These are phyloP conservation scores for Solanum peruvianum DNA, from an alignment of 257 asterid genomes.

Conservation along the genomic window DNA sequence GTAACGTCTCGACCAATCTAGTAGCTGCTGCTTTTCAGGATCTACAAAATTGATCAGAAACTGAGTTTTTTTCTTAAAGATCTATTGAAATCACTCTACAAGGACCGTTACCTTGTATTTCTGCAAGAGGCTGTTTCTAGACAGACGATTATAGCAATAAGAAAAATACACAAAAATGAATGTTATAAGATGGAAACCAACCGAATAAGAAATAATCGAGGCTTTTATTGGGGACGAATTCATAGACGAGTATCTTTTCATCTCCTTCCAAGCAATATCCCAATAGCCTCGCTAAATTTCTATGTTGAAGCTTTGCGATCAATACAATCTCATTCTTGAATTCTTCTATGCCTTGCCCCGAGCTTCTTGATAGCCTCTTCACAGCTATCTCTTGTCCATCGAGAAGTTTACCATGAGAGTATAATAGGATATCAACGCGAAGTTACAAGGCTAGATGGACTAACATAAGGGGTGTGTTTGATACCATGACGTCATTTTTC, in stretches of 20 bases:
- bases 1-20: conserved; percentile 14
- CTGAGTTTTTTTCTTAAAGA: neutral
- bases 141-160: neutral
- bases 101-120: neutral
- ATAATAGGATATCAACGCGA: neutral
- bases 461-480: neutral
- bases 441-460: neutral
- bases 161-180: neutral
- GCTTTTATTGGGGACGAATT: conserved; percentile 13
- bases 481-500: neutral
- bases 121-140: neutral
- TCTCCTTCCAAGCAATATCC: conserved; percentile 12
- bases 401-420: neutral
- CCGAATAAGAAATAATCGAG: conserved; percentile 17
- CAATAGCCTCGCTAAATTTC: conserved; percentile 8
- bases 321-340: conserved; percentile 10
- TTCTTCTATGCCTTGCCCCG: conserved; percentile 17
- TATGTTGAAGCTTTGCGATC: conserved; percentile 19
- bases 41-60: neutral
- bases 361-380: conserved; percentile 6
- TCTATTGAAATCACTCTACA: neutral
- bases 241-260: conserved; percentile 20
- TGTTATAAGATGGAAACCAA: neutral
- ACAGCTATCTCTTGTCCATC: conserved; percentile 11
- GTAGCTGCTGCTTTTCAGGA: neutral